A percentile compares a stretch with the other conserved stretches of the same genome.
phyloP scores from a whole-genome alignment of 1,284 basidiomycete species.

The Cryptococcus sp. region DNA sequence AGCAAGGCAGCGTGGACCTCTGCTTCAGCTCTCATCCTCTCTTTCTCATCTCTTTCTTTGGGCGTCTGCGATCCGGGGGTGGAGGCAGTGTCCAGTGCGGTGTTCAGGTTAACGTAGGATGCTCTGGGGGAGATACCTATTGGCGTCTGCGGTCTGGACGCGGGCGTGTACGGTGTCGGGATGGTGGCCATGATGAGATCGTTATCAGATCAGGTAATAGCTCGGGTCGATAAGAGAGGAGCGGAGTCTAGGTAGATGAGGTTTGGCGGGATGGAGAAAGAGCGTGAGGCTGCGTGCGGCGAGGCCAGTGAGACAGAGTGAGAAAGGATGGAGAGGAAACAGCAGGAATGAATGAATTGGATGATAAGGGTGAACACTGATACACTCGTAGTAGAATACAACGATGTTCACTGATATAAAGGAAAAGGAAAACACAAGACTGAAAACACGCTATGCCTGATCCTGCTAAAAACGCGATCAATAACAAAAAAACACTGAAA shows the following conservation, averaged over 20 bases:
- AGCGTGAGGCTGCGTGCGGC: too few relatives aligned
- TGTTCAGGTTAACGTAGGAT: conserved; percentile 36
- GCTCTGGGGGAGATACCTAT: conserved; percentile 33
- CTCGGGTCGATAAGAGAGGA: neutral
- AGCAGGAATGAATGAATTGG: too few relatives aligned
- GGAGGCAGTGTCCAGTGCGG: conserved; percentile 19
- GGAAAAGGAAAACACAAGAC: too few relatives aligned
- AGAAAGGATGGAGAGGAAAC: too few relatives aligned
- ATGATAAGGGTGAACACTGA: too few relatives aligned
- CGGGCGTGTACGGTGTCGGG: conserved; percentile 10
- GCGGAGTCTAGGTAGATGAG: neutral
- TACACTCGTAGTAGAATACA: too few relatives aligned
- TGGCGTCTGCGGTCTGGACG: conserved; percentile 33
- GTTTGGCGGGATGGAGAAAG: too few relatives aligned
- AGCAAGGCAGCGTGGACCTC: conserved; percentile 31
- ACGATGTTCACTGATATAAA: too few relatives aligned
- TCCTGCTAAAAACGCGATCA: too few relatives aligned
- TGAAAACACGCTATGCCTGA: too few relatives aligned
- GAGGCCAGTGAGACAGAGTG: too few relatives aligned
- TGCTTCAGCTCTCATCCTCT: conserved; percentile 28
- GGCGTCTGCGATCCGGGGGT: conserved; percentile 12
- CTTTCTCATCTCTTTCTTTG: conserved; percentile 27
- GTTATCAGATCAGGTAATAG: neutral
- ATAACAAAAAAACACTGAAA: too few relatives aligned
- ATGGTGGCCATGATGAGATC: conserved; percentile 6